phyloP scores from a whole-genome alignment of 108 stramenopile species.

The Pinguiococcus pyrenoidosus region DNA sequence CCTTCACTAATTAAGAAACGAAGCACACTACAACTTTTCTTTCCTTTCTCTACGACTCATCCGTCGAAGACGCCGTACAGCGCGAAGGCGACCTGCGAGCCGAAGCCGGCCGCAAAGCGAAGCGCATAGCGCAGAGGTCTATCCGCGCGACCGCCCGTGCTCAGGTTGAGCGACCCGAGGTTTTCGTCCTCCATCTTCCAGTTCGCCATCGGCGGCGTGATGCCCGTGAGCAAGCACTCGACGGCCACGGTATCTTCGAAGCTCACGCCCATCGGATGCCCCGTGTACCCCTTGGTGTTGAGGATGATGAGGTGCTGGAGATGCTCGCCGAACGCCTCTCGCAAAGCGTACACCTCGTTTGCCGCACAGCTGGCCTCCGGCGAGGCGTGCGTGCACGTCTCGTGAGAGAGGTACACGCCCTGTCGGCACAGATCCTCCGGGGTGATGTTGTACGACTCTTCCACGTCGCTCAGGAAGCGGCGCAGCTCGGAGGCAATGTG shows the following conservation, averaged over 20 bases:
- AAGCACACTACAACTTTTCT: too few species aligned
- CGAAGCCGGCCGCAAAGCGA: conserved; percentile 90
- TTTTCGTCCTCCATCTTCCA: conserved; percentile 56
- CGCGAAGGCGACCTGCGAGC: conserved; percentile 85
- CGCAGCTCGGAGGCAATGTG: conserved; percentile 81
- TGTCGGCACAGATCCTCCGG: conserved; percentile 72
- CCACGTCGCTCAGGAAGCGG: conserved; percentile 49
- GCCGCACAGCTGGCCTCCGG: conserved; percentile 70
- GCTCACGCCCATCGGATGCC: conserved; percentile 91
- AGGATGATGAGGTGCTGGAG: conserved; percentile 66
- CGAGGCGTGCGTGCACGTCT: conserved; percentile 85
- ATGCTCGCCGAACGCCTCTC: conserved; percentile 75
- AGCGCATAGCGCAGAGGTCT: conserved; percentile 65
- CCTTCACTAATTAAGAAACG: too few species aligned
- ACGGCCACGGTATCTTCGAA: conserved; percentile 90
- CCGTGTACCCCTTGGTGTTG: conserved; percentile 89
- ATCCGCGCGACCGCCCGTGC: conserved; percentile 59
- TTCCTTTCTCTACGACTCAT: too few species aligned
- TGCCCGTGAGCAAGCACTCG: conserved; percentile 63
- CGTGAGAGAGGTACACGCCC: conserved; percentile 93
- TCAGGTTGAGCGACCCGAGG: conserved; percentile 66
- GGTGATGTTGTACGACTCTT: conserved; percentile 70
- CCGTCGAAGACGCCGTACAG: conserved; percentile 65
- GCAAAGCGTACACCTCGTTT: conserved; percentile 76
- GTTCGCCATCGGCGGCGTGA: conserved; percentile 77